Evolutionary conservation across 352 stramenopile genomes (phyloP).

Genomic region (Aphanomyces euteiches): DNA sequence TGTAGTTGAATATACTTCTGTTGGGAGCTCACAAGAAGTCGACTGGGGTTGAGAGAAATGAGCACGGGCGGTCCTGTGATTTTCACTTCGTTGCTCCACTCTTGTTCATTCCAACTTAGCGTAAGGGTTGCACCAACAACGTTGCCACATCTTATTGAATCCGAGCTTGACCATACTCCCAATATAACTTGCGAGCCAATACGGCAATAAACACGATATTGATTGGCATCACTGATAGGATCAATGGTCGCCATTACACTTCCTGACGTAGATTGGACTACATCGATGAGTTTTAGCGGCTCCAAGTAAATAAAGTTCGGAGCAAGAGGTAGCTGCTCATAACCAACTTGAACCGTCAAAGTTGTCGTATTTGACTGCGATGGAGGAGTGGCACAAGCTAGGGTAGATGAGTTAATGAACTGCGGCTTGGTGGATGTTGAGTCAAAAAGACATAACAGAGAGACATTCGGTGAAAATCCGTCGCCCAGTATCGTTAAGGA

Average conservation of each 20-base stretch:
- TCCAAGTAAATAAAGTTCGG: background rate
- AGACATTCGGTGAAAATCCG: background rate
- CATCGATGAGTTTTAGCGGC: background rate
- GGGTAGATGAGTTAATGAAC: background rate
- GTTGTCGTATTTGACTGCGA: background rate
- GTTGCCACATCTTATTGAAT: background rate
- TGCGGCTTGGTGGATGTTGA: background rate
- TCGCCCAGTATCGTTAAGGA: background rate
- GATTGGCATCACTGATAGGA: background rate
- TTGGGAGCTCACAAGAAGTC: background rate
- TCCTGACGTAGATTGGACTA: background rate
- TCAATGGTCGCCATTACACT: background rate
- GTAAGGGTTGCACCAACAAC: background rate
- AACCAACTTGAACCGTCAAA: background rate
- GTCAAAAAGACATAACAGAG: conserved; percentile 3
- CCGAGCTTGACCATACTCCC: conserved; percentile 8
- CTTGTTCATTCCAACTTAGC: conserved; percentile 18
- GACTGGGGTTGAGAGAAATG: background rate
- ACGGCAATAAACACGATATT: background rate
- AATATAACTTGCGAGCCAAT: background rate
- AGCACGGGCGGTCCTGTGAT: background rate
- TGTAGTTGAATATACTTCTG: background rate
- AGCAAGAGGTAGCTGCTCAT: background rate
- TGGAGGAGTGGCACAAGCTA: background rate
- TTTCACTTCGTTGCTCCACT: background rate